phyloP scores from a whole-genome alignment of 768 basidiomycete genomes.

The Tylopilus rubrobrunneus region DNA sequence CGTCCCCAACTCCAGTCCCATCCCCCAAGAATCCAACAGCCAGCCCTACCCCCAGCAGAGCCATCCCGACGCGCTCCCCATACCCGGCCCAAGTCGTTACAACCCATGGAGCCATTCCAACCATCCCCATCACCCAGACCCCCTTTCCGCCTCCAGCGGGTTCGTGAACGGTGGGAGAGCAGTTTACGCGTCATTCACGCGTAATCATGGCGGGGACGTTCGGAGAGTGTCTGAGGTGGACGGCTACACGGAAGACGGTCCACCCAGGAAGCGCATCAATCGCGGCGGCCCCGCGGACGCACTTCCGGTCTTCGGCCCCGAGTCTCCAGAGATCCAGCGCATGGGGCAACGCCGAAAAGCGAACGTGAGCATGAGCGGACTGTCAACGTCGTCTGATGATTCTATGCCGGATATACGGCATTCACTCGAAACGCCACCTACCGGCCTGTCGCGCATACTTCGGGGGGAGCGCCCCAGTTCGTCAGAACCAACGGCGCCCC shows the following conservation, averaged over 20 bases:
- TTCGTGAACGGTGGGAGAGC: slow-evolving; percentile 43
- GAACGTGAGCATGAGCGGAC: slow-evolving; percentile 35
- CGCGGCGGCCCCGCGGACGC: slow-evolving; percentile 42
- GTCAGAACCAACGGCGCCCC: slow-evolving; percentile 29
- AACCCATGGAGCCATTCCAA: slow-evolving; percentile 37
- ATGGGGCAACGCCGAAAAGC: slow-evolving; percentile 46
- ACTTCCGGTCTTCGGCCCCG: slow-evolving; percentile 33
- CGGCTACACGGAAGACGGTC: slow-evolving; percentile 47
- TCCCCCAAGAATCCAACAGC: slow-evolving; percentile 37
- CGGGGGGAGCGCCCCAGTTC: slow-evolving; percentile 41
- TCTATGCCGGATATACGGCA: slow-evolving; percentile 49
- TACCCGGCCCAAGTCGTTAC: slow-evolving; percentile 36
- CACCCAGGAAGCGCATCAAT: slow-evolving; percentile 70
- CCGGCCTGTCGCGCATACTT: slow-evolving; percentile 44
- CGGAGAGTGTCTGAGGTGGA: slow-evolving; percentile 39
- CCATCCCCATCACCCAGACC: slow-evolving; percentile 40
- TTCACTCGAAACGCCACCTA: slow-evolving; percentile 41
- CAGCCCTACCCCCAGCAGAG: slow-evolving; percentile 35
- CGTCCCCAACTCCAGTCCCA: slow-evolving; percentile 75
- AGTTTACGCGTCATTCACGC: slow-evolving; percentile 53
- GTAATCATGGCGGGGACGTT: slow-evolving; percentile 34
- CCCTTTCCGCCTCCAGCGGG: slow-evolving; percentile 56
- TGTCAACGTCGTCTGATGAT: slow-evolving; percentile 68
- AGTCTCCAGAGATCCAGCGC: slow-evolving; percentile 58
- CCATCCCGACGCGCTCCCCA: slow-evolving; percentile 41